A percentile compares a stretch with the other conserved stretches of the same genome.
Evolutionary conservation across 192 early-diverging fungal species (phyloP).

Genomic region (Coemansia sp.): DNA sequence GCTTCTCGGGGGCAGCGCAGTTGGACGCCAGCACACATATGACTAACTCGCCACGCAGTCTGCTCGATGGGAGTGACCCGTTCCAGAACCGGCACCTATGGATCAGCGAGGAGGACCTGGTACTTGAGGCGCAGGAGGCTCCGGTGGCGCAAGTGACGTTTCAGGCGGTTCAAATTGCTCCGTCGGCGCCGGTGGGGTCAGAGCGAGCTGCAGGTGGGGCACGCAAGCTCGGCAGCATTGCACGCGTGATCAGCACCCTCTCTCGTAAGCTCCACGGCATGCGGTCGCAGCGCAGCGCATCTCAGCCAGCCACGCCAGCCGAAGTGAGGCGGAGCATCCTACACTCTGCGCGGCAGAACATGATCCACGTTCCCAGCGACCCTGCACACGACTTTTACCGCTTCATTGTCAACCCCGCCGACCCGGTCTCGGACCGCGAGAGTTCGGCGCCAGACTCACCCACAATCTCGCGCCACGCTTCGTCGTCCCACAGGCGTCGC

Average conservation of each 20-base stretch:
- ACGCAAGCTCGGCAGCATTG: conserved; percentile 25
- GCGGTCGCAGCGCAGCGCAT: conserved; percentile 38
- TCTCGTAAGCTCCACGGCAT: conserved; percentile 42
- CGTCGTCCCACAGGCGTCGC: conserved; percentile 14
- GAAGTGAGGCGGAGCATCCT: conserved; percentile 41
- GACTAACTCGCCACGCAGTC: conserved; percentile 35
- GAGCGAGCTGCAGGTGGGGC: conserved; percentile 2
- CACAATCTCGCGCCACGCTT: conserved; percentile 21
- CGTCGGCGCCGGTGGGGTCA: conserved; percentile 27
- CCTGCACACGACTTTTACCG: conserved; percentile 34
- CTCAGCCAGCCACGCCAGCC: conserved; percentile 46
- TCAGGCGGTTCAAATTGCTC: conserved; percentile 6
- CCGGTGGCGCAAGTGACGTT: conserved; percentile 1
- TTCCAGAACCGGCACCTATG: conserved; percentile 29
- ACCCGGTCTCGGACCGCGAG: conserved; percentile 43
- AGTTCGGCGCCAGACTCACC: conserved; percentile 33
- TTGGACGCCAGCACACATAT: conserved; percentile 36
- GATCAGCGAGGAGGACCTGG: conserved; percentile 18
- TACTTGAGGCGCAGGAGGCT: not conserved
- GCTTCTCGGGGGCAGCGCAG: conserved; percentile 48
- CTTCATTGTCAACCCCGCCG: conserved; percentile 40
- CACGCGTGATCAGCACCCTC: conserved; percentile 40
- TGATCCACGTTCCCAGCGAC: conserved; percentile 20
- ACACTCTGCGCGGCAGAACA: conserved; percentile 32
- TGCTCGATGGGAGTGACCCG: conserved; percentile 13